phyloP scores from a whole-genome alignment of 352 stramenopile species.

The Pythium dissotocum region DNA sequence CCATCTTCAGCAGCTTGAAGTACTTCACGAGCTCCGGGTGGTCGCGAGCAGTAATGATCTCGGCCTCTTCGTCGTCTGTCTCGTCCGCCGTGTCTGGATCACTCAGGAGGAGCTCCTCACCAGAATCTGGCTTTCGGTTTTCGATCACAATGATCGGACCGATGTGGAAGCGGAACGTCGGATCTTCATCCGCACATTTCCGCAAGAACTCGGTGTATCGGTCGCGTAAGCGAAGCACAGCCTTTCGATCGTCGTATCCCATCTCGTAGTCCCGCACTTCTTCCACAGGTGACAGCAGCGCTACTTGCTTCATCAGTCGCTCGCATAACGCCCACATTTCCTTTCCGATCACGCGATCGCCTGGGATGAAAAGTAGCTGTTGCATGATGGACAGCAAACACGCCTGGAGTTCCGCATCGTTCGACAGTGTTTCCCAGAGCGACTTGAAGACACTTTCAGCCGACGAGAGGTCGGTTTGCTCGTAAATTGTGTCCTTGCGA shows the following conservation, averaged over 20 bases:
- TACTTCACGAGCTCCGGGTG: constrained; percentile 74
- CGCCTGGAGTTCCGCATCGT: constrained; percentile 62
- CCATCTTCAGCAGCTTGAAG: constrained; percentile 83
- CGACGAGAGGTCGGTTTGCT: constrained; percentile 72
- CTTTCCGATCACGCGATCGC: constrained; percentile 79
- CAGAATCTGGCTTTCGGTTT: constrained; percentile 52
- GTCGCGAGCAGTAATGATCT: constrained; percentile 45
- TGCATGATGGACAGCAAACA: constrained; percentile 81
- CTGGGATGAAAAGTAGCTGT: constrained; percentile 85
- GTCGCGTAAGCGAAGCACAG: constrained; percentile 69
- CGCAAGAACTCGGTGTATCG: constrained; percentile 75
- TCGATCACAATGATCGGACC: constrained; percentile 77
- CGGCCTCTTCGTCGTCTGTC: constrained; percentile 61
- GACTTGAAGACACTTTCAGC: constrained; percentile 70
- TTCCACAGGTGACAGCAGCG: constrained; percentile 71
- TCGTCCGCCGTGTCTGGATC: constrained; percentile 58
- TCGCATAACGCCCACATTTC: constrained; percentile 86
- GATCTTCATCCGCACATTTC: constrained; percentile 68
- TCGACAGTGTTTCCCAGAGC: constrained; percentile 52
- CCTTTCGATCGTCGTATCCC: constrained; percentile 81
- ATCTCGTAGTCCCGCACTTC: constrained; percentile 81
- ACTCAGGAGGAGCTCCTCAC: constrained; percentile 51
- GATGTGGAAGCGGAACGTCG: constrained; percentile 66
- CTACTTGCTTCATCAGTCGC: constrained; percentile 80
- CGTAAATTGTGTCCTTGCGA: constrained; percentile 85